Evolutionary conservation across 345 rosid genomes (phyloP).

Genomic region (Pistacia atlantica): DNA sequence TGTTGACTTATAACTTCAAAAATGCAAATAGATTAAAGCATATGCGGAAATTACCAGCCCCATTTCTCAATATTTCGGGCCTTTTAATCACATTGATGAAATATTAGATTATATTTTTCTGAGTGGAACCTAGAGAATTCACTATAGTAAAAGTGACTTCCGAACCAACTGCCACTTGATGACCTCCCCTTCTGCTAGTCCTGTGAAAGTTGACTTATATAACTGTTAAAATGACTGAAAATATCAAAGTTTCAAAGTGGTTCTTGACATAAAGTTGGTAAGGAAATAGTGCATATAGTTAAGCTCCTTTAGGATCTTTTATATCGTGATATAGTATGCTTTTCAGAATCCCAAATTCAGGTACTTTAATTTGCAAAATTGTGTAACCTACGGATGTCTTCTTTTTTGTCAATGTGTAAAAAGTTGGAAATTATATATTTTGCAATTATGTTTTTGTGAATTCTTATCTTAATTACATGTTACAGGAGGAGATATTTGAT

Average conservation of each 20-base stretch:
- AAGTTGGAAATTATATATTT: too few species aligned
- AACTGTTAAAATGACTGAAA: not conserved
- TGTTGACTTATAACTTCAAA: too few species aligned
- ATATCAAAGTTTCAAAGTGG: not conserved
- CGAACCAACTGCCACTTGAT: not conserved
- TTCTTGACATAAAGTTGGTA: not conserved
- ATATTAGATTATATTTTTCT: not conserved
- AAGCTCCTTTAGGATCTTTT: not conserved
- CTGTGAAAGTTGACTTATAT: not conserved
- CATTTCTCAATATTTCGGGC: not conserved
- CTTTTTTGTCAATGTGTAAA: too few species aligned
- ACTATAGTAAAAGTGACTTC: not conserved
- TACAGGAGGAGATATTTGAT: too few species aligned
- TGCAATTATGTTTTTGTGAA: too few species aligned
- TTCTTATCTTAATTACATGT: too few species aligned
- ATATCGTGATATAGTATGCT: not conserved
- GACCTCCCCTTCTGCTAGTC: too few species aligned
- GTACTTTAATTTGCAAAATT: too few species aligned
- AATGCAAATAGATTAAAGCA: not conserved
- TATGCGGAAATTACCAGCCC: too few species aligned
- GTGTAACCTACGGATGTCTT: too few species aligned
- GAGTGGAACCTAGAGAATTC: not conserved
- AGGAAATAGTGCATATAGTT: not conserved
- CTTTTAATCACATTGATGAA: slow-evolving; percentile 4
- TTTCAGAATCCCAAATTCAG: too few species aligned